phyloP scores from a whole-genome alignment of 306 rosid genomes.

The Cicer pinnatifidum region DNA sequence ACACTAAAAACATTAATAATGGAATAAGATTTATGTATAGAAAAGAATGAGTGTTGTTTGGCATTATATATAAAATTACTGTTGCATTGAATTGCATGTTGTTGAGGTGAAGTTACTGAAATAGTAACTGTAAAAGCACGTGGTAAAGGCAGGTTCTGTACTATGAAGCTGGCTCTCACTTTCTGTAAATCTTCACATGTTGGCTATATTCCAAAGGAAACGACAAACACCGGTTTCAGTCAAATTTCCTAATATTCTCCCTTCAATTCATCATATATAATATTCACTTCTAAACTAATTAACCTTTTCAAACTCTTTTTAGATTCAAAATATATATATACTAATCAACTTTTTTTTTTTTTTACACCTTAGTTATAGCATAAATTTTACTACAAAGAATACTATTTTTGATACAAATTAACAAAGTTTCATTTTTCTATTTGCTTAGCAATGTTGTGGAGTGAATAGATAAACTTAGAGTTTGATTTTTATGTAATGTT shows the following conservation, averaged over 20 bases:
- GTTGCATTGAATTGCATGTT: constrained; percentile 44
- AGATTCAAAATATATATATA: neutral
- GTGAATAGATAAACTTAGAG: no score
- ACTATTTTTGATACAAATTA: neutral
- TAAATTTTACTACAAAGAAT: neutral
- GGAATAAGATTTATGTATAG: no score
- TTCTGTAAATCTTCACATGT: constrained; percentile 64
- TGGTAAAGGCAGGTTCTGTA: constrained; percentile 47
- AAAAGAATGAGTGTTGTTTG: neutral
- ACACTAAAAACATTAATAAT: no score
- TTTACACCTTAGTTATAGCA: neutral
- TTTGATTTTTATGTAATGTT: no score
- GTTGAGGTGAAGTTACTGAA: constrained; percentile 7
- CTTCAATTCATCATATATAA: constrained; percentile 13
- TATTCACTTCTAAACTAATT: neutral
- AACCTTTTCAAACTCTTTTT: neutral
- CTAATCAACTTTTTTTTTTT: constrained; percentile 34
- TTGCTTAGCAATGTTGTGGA: constrained; percentile 8
- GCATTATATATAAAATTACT: constrained; percentile 34
- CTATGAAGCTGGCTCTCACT: constrained; percentile 55
- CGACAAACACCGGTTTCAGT: constrained; percentile 55
- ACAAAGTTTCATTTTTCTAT: constrained; percentile 12
- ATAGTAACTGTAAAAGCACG: constrained; percentile 39
- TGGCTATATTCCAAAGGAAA: constrained; percentile 61
- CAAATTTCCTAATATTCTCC: constrained; percentile 43